Percentiles rank a stretch among this genome's conserved stretches.
phyloP scores from a whole-genome alignment of 2,329 filamentous ascomycete species.

The Xylaria sp. region DNA sequence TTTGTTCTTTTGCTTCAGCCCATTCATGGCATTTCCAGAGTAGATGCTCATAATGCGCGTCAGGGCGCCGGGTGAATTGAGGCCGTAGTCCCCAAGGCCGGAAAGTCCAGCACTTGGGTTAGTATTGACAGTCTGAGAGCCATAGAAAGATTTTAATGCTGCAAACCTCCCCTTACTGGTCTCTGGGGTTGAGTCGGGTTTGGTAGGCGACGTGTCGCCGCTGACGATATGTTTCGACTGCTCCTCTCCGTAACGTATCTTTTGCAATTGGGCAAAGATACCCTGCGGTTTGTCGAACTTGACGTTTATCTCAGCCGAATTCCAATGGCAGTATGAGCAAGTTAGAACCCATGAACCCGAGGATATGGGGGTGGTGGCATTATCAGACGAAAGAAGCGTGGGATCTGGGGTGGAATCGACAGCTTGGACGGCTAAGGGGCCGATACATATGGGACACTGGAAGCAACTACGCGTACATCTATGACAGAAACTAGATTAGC shows the following conservation, averaged over 20 bases:
- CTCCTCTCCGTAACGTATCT: slow-evolving; percentile 71
- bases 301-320: slow-evolving; percentile 86
- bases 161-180: slow-evolving; percentile 62
- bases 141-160: slow-evolving; percentile 82
- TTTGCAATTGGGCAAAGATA: slow-evolving; percentile 81
- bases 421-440: slow-evolving; percentile 79
- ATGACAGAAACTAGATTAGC: slow-evolving; percentile 19
- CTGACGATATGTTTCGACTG: slow-evolving; percentile 44
- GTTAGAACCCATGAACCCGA: slow-evolving; percentile 76
- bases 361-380: slow-evolving; percentile 48
- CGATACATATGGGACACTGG: slow-evolving; percentile 89
- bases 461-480: slow-evolving; percentile 96
- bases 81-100: slow-evolving; percentile 62
- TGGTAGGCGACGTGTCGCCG: slow-evolving; percentile 48
- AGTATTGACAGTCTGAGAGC: slow-evolving; percentile 73
- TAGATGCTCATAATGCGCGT: slow-evolving; percentile 93
- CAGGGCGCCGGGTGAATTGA: slow-evolving; percentile 81
- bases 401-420: slow-evolving; percentile 67
- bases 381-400: slow-evolving; percentile 57
- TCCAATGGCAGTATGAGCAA: slow-evolving; percentile 95
- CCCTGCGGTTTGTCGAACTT: slow-evolving; percentile 90
- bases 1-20: slow-evolving; percentile 74
- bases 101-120: slow-evolving; percentile 63
- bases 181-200: slow-evolving; percentile 71
- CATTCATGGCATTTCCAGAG: slow-evolving; percentile 70